phyloP scores from a whole-genome alignment of 1,139 yeast species.

The Geotrichum aggregatum region DNA sequence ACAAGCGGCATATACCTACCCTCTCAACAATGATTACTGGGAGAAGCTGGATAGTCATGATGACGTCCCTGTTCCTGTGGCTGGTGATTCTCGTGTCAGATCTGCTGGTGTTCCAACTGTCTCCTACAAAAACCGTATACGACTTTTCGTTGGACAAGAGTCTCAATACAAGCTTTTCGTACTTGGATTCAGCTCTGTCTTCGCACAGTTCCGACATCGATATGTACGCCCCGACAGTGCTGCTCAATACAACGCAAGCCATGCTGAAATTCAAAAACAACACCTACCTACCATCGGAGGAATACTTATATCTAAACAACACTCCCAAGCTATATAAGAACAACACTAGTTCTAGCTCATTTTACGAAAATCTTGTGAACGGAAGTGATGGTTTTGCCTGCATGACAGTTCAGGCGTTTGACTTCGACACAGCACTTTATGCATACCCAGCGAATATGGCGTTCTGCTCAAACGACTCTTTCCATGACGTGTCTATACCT shows the following conservation, averaged over 20 bases:
- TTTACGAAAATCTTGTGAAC: too few species aligned
- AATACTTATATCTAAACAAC: neutral
- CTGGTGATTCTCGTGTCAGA: neutral
- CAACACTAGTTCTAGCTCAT: too few species aligned
- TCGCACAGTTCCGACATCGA: too few species aligned
- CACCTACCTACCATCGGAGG: neutral
- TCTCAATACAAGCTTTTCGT: too few species aligned
- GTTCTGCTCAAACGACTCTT: too few species aligned
- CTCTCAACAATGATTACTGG: neutral
- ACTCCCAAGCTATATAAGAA: too few species aligned
- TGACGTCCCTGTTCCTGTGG: neutral
- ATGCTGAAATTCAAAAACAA: neutral
- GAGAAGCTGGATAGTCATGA: neutral
- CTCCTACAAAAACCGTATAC: neutral
- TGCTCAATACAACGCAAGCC: neutral
- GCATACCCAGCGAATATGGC: too few species aligned
- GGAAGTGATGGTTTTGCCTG: too few species aligned
- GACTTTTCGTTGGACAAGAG: neutral
- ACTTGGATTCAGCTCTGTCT: too few species aligned
- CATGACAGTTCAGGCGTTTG: too few species aligned
- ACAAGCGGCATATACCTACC: neutral
- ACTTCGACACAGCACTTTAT: too few species aligned
- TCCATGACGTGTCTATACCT: too few species aligned
- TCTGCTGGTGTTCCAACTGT: constrained; percentile 2
- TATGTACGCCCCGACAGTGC: neutral